Evolutionary conservation across 1,139 yeast species (phyloP).

Genomic region (Hyphopichia burtonii): DNA sequence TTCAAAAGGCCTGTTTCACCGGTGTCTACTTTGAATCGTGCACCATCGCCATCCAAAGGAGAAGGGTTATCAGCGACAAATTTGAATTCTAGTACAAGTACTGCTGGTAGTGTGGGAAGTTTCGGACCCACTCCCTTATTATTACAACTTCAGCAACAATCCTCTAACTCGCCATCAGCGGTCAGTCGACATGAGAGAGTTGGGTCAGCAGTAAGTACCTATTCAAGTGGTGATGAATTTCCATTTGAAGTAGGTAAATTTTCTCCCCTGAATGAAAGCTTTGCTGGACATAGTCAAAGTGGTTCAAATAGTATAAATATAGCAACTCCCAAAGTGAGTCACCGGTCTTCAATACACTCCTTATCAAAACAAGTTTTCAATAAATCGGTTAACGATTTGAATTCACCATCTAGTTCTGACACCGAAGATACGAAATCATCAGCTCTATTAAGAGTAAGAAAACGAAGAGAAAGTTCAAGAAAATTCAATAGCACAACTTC

Average conservation of each 20-base stretch:
- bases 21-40: constrained; percentile 18
- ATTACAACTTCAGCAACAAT: constrained; percentile 19
- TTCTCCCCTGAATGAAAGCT: constrained; percentile 13
- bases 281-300: constrained; percentile 1
- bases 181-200: constrained; percentile 30
- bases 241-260: constrained; percentile 21
- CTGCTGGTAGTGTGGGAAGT: neutral
- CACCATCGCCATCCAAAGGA: constrained; percentile 21
- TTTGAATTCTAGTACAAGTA: neutral
- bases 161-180: constrained; percentile 22
- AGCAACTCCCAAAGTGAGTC: constrained; percentile 7
- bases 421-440: constrained; percentile 57
- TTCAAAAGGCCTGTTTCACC: constrained; percentile 42
- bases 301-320: neutral
- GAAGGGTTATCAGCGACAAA: neutral
- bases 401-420: constrained; percentile 67
- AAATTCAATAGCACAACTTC: constrained; percentile 15
- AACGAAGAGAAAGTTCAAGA: constrained; percentile 54
- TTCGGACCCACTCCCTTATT: constrained; percentile 9
- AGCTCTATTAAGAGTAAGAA: constrained; percentile 56
- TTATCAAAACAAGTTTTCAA: constrained; percentile 24
- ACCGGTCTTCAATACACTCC: constrained; percentile 29
- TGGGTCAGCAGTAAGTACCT: constrained; percentile 33
- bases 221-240: constrained; percentile 40
- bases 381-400: constrained; percentile 35